These are phyloP conservation scores for Moricandia arvensis DNA, from an alignment of 345 rosid species.

Conservation along the genomic window DNA sequence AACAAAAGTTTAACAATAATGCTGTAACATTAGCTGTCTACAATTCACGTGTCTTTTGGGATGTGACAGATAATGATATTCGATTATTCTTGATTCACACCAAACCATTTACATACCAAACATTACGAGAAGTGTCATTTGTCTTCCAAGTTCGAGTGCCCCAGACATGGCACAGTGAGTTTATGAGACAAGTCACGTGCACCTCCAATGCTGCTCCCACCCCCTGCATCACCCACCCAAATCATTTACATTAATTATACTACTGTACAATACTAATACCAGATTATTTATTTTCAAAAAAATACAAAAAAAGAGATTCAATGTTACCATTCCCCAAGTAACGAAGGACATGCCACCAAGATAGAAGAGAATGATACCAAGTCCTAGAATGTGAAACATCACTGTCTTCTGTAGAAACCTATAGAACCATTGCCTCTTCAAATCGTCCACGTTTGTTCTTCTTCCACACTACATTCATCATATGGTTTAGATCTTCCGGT, in stretches of 20 bases:
- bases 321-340: slow-evolving; percentile 89
- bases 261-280: neutral
- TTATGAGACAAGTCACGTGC: slow-evolving; percentile 82
- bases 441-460: slow-evolving; percentile 74
- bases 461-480: slow-evolving; percentile 60
- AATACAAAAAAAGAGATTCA: neutral
- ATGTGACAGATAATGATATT: neutral
- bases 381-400: slow-evolving; percentile 61
- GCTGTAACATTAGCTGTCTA: slow-evolving; percentile 7
- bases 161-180: slow-evolving; percentile 91
- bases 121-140: slow-evolving; percentile 77
- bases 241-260: neutral
- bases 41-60: neutral
- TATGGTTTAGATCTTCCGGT: neutral
- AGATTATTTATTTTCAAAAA: neutral
- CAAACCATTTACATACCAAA: slow-evolving; percentile 51
- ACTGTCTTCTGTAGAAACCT: slow-evolving; percentile 60
- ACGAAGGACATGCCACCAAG: slow-evolving; percentile 74
- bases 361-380: slow-evolving; percentile 56
- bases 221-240: slow-evolving; percentile 43
- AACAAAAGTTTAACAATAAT: neutral
- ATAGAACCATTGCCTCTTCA: slow-evolving; percentile 78
- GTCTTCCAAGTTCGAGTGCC: slow-evolving; percentile 83
- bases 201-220: slow-evolving; percentile 61
- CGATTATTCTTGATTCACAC: neutral